Evolutionary conservation across 2,329 filamentous ascomycete species (phyloP), one percentile per base, ranked within the genome.

Genomic region (Grosmannia penicillata): DNA sequence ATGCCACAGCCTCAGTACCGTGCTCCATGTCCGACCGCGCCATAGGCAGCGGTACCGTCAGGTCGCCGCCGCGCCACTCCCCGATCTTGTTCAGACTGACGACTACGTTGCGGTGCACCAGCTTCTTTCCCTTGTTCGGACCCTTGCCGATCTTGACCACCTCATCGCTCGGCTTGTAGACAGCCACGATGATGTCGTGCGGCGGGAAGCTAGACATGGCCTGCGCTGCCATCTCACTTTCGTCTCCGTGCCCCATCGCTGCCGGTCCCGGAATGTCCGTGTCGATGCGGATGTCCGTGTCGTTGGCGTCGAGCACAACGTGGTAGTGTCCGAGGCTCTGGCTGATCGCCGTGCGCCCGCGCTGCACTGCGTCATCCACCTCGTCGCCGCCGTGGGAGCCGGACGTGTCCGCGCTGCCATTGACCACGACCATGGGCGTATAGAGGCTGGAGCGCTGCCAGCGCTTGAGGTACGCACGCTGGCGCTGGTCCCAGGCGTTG

Each of bases 61-160:
- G 25, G 38, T 56, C 49, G 3, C 55, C 55, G 1, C 55, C 55
- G 15, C 25, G 45, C 55, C 55, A 59, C 40, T 57, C 52, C 6
- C 56, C 56, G 41, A 56, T 48, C 48, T 56, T 57, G 35, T 45
- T 45, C 8, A 57, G 38, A 19, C 51, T 49, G 24, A 47, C 49
- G 2, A 57, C 55, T 2, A 51, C 41, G 37, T 58, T 56, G 24
- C 48, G 48, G 36, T 58, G 53, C 22, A 47, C 40, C 13, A 59
- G 39, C 37, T 56, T 57, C 46, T 56, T 56, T 21, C 54, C 53
- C 48, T 56, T 57, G 44, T 57, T 57, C 4, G 52, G 49, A 0
- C 54, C 55, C 33, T 52, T 52, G 10, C 49, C 47, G 24, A 57
- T 48, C 40, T 57, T 55, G 26, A 57, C 44, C 8, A 40, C 47